phyloP scores from a whole-genome alignment of 768 basidiomycete genomes.

The Lactarius trivialis region DNA sequence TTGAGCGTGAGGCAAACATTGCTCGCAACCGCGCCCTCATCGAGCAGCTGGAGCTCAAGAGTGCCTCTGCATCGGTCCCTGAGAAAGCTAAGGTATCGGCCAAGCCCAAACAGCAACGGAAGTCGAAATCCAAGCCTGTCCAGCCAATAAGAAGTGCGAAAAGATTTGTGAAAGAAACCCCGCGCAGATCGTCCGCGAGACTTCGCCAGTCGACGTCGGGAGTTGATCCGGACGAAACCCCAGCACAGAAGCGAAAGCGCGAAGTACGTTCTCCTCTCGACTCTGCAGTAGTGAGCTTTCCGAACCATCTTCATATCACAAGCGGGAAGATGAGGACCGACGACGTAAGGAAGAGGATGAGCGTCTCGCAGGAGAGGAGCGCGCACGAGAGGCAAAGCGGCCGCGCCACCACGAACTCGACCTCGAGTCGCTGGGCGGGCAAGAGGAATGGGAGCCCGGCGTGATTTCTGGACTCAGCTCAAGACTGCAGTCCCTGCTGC shows the following conservation, averaged over 20 bases:
- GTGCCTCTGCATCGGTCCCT: constrained; percentile 44
- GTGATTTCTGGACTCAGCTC: constrained; percentile 43
- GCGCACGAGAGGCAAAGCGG: constrained; percentile 52
- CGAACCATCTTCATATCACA: constrained; percentile 22
- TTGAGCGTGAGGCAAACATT: constrained; percentile 74
- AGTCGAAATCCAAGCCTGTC: constrained; percentile 51
- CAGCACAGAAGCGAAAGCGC: constrained; percentile 56
- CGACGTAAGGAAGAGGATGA: constrained; percentile 55
- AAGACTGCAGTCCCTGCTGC: constrained; percentile 38
- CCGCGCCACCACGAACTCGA: constrained; percentile 65
- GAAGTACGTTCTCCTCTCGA: constrained; percentile 38
- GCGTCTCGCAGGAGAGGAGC: constrained; percentile 54
- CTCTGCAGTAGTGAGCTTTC: neutral
- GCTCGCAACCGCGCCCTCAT: constrained; percentile 72
- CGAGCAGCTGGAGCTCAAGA: constrained; percentile 61
- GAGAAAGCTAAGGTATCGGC: constrained; percentile 32
- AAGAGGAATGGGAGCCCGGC: constrained; percentile 41
- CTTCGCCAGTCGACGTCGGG: constrained; percentile 38
- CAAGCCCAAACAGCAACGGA: constrained; percentile 25
- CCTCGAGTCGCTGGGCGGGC: constrained; percentile 40
- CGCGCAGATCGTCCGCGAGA: constrained; percentile 63
- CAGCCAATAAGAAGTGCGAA: constrained; percentile 52
- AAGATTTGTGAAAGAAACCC: constrained; percentile 34
- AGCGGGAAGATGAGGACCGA: constrained; percentile 48
- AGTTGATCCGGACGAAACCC: constrained; percentile 57